Evolutionary conservation across 306 rosid species (phyloP).

Genomic region (Canavalia ensiformis): DNA sequence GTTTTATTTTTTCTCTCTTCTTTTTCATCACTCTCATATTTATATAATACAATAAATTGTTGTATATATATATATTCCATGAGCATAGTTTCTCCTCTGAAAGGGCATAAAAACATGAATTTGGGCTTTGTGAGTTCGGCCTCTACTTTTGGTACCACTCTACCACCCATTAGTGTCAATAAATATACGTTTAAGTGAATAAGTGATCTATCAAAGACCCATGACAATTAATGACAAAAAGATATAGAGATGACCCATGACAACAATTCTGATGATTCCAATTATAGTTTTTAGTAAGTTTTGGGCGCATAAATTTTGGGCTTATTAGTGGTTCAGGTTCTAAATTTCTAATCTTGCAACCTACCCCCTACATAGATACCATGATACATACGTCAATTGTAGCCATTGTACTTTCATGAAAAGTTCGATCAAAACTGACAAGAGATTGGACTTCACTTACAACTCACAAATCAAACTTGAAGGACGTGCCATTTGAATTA

Average conservation of each 20-base stretch:
- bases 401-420: slow-evolving; percentile 4
- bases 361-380: background rate
- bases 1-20: too few relatives aligned
- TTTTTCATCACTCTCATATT: too few relatives aligned
- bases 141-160: background rate
- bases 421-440: slow-evolving; percentile 31
- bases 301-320: background rate
- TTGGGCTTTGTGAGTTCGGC: slow-evolving; percentile 22
- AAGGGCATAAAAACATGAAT: background rate
- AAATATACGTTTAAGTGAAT: background rate
- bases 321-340: background rate
- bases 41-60: too few relatives aligned
- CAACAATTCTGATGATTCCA: slow-evolving; percentile 22
- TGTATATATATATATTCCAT: too few relatives aligned
- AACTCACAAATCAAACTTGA: background rate
- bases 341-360: slow-evolving; percentile 4
- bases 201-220: background rate
- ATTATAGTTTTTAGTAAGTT: background rate
- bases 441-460: slow-evolving; percentile 35
- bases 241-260: background rate
- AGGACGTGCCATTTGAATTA: slow-evolving; percentile 5
- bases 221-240: background rate
- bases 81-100: too few relatives aligned
- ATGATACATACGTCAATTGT: slow-evolving; percentile 3
- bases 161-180: background rate